phyloP scores from a whole-genome alignment of 2,329 filamentous ascomycete species.

The Alternaria rosae region DNA sequence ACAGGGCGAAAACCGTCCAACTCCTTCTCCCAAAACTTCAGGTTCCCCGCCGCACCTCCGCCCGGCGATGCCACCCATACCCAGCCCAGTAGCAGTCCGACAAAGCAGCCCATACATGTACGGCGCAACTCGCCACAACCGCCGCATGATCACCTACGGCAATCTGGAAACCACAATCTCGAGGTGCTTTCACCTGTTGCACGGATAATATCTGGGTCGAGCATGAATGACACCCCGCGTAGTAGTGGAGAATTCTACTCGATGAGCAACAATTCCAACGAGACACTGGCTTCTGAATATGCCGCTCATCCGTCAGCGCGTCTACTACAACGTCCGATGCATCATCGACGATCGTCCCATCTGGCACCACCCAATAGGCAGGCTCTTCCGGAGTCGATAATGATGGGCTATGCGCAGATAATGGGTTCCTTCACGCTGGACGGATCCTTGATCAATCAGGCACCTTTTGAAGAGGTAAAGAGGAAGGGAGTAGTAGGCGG shows the following conservation, averaged over 20 bases:
- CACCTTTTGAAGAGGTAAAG: slow-evolving; percentile 94
- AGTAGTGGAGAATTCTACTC: slow-evolving; percentile 97
- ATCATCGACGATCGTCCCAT: slow-evolving; percentile 42
- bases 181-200: slow-evolving; percentile 69
- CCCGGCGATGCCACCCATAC: slow-evolving; percentile 38
- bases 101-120: slow-evolving; percentile 47
- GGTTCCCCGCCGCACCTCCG: slow-evolving; percentile 60
- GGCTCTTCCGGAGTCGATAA: slow-evolving; percentile 75
- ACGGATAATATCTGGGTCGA: slow-evolving; percentile 78
- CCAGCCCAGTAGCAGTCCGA: slow-evolving; percentile 39
- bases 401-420: slow-evolving; percentile 98
- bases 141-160: slow-evolving; percentile 20
- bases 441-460: slow-evolving; percentile 86
- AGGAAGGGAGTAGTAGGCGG: slow-evolving; percentile 88
- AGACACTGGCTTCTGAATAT: slow-evolving; percentile 92
- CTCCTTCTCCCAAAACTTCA: slow-evolving; percentile 60
- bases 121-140: slow-evolving; percentile 35
- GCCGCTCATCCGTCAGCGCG: slow-evolving; percentile 58
- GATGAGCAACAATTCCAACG: slow-evolving; percentile 91
- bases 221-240: slow-evolving; percentile 77
- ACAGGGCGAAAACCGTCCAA: slow-evolving; percentile 51
- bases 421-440: slow-evolving; percentile 92
- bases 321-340: slow-evolving; percentile 53
- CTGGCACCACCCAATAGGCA: slow-evolving; percentile 42
- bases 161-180: slow-evolving; percentile 52